Evolutionary conservation across 2,329 filamentous ascomycete genomes (phyloP).

Genomic region (Magnaporthales sp.): DNA sequence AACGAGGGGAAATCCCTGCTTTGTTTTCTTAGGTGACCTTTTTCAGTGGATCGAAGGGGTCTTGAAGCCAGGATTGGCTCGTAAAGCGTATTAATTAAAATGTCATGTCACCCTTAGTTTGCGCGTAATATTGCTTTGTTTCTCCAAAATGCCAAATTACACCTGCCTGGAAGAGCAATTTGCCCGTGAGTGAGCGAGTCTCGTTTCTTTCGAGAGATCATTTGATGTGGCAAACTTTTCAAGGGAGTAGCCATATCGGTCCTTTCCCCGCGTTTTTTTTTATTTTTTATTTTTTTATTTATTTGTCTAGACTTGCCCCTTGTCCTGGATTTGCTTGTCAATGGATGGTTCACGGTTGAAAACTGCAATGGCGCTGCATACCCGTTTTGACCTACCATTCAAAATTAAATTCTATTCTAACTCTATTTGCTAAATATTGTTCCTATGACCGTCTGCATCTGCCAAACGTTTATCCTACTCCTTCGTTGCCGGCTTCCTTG

Average conservation of each 20-base stretch:
- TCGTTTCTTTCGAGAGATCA: not conserved
- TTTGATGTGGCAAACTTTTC: not conserved
- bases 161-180: not conserved
- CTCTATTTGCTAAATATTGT: not conserved
- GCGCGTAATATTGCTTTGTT: not conserved
- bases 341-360: not conserved
- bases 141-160: not conserved
- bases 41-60: not conserved
- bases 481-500: slow-evolving; percentile 60
- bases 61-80: not conserved
- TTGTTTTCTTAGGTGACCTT: not conserved
- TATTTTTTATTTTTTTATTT: not conserved
- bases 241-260: not conserved
- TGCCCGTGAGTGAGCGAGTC: not conserved
- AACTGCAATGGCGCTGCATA: not conserved
- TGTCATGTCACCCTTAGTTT: not conserved
- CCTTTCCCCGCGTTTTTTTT: not conserved
- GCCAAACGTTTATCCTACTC: not conserved
- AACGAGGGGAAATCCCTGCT: not conserved
- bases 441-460: not conserved
- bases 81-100: not conserved
- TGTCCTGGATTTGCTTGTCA: not conserved
- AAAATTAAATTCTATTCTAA: not conserved
- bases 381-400: not conserved
- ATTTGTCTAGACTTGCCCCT: not conserved